phyloP scores from a whole-genome alignment of 2,329 filamentous ascomycete species.

The Fonsecaea erecta region DNA sequence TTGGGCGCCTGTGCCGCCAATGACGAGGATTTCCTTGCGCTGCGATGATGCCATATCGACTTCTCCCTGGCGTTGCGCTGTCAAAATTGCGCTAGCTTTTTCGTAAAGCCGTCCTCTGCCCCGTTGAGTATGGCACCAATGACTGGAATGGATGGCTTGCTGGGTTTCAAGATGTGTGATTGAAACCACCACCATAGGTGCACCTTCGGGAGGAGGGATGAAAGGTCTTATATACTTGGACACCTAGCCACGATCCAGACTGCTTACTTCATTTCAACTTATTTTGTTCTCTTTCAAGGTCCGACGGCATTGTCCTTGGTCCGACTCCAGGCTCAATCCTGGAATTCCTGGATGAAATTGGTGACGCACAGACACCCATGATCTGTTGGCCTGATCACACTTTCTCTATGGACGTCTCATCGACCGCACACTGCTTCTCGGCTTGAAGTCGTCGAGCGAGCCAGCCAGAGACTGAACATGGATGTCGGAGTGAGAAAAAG shows the following conservation, averaged over 20 bases:
- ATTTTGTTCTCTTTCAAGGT: neutral
- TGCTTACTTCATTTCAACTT: neutral
- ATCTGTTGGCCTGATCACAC: neutral
- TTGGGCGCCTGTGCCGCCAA: constrained; percentile 59
- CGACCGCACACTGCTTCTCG: too few species aligned
- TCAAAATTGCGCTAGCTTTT: neutral
- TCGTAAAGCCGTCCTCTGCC: neutral
- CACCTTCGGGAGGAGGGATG: neutral
- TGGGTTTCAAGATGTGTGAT: neutral
- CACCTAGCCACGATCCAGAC: neutral
- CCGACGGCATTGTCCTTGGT: neutral
- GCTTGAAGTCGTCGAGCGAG: too few species aligned
- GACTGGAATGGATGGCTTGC: neutral
- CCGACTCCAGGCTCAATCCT: neutral
- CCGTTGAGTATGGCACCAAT: neutral
- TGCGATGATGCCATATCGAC: constrained; percentile 3
- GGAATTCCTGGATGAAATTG: neutral
- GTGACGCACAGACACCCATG: neutral
- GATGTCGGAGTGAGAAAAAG: too few species aligned
- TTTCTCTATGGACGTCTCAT: neutral
- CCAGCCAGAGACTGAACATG: too few species aligned
- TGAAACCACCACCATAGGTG: neutral
- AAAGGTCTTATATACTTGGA: neutral
- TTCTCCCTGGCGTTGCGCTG: neutral
- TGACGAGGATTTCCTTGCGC: constrained; percentile 39